These are phyloP conservation scores for Abrus pulchellus DNA, from an alignment of 306 rosid genomes.

Conservation along the genomic window DNA sequence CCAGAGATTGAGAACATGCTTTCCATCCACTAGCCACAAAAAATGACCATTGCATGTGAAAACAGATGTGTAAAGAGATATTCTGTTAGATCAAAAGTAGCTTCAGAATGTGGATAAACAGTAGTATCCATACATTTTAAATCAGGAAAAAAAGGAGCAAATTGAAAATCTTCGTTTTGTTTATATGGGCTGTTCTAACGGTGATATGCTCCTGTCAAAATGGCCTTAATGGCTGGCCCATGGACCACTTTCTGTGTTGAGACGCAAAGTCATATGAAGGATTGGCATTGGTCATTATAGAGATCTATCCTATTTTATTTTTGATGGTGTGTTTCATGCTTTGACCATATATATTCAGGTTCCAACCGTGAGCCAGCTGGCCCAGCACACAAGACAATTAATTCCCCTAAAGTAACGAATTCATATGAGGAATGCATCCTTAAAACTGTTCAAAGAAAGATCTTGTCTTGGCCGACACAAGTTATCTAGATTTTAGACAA, in stretches of 20 bases:
- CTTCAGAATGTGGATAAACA: constrained; percentile 40
- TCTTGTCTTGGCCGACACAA: background rate
- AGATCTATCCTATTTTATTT: background rate
- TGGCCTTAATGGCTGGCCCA: constrained; percentile 11
- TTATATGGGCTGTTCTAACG: constrained; percentile 7
- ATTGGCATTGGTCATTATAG: constrained; percentile 21
- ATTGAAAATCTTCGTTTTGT: constrained; percentile 40
- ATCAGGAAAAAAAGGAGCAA: constrained; percentile 18
- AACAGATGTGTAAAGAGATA: constrained; percentile 22
- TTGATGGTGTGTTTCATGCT: background rate
- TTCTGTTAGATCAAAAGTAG: constrained; percentile 37
- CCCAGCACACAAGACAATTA: background rate
- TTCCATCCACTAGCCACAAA: constrained; percentile 39
- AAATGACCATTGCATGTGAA: constrained; percentile 38
- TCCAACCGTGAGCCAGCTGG: background rate
- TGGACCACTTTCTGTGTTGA: constrained; percentile 4
- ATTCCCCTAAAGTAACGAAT: background rate
- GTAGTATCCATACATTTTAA: constrained; percentile 23
- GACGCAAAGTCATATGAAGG: constrained; percentile 8
- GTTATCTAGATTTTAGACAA: background rate
- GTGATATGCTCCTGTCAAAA: constrained; percentile 23
- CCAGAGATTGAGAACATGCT: constrained; percentile 34
- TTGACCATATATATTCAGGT: background rate
- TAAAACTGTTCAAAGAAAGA: background rate
- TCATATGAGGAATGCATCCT: background rate